Conservation (phyloP, 352 stramenopile species). For the Phytophthora citrophthora region DNA sequence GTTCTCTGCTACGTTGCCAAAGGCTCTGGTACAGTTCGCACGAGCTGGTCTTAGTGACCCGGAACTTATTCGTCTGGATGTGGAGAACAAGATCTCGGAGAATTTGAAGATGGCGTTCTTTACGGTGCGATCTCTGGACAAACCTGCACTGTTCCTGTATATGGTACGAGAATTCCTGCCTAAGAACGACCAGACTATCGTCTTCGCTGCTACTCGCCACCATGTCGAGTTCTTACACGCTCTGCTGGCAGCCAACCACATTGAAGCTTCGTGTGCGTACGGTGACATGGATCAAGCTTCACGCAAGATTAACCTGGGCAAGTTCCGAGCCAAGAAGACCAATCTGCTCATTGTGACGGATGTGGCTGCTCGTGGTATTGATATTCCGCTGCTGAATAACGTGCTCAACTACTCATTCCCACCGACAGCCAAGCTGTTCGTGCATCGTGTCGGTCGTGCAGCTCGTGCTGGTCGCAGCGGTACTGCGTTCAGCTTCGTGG, state of each 20-base stretch:
- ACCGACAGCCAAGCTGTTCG: conserved; percentile 93
- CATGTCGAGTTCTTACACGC: conserved; percentile 99
- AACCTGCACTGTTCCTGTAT: conserved; percentile 96
- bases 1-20: conserved; percentile 97
- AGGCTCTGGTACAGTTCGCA: conserved; percentile 98
- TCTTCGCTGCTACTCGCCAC: conserved; percentile 98
- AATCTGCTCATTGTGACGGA: conserved; percentile 95
- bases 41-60: conserved; percentile 97
- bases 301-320: conserved; percentile 90
- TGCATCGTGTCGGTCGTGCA: conserved; percentile 97
- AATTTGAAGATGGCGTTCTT: conserved; percentile 98
- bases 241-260: conserved; percentile 84
- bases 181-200: conserved; percentile 94
- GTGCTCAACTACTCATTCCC: conserved; percentile 97
- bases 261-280: conserved; percentile 92
- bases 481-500: conserved; percentile 96
- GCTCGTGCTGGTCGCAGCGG: conserved; percentile 95
- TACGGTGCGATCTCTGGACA: conserved; percentile 94
- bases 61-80: conserved; percentile 97
- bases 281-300: conserved; percentile 95
- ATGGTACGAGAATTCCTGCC: conserved; percentile 96
- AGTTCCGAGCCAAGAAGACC: conserved; percentile 91
- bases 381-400: conserved; percentile 97
- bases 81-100: conserved; percentile 98
- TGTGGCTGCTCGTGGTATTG: conserved; percentile 94